Evolutionary conservation across 148 eudicot species (phyloP).

Genomic region (Fagopyrum tataricum): DNA sequence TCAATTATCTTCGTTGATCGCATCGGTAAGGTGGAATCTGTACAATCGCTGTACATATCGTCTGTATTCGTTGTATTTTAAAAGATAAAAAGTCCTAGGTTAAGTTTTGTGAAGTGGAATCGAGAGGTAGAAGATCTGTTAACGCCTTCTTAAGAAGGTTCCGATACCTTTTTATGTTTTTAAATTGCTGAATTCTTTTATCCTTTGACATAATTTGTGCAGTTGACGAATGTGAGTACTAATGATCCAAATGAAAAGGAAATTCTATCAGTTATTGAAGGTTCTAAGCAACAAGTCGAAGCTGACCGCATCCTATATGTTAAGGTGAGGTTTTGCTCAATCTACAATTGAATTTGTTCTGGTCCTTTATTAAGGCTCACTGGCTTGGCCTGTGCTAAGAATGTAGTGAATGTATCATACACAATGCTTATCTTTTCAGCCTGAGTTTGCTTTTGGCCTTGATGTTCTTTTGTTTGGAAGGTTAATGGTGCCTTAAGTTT

Average conservation of each 20-base stretch:
- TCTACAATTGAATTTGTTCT: not conserved
- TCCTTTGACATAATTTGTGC: conserved; percentile 10
- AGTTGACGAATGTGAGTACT: conserved; percentile 30
- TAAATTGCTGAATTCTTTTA: not conserved
- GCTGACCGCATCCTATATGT: conserved; percentile 48
- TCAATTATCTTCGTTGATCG: too few species aligned
- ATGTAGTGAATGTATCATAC: not conserved
- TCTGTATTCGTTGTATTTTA: too few species aligned
- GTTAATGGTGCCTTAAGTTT: not conserved
- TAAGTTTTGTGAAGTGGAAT: too few species aligned
- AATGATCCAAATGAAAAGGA: conserved; percentile 28
- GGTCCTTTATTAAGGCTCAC: not conserved
- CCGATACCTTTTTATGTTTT: too few species aligned
- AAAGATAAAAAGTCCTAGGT: too few species aligned
- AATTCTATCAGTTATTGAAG: conserved; percentile 52
- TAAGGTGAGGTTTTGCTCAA: conserved; percentile 40
- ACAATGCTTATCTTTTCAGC: not conserved
- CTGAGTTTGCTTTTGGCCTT: not conserved
- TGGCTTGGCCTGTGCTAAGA: not conserved
- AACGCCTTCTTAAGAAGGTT: too few species aligned
- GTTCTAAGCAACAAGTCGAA: conserved; percentile 59
- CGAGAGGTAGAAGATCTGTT: too few species aligned
- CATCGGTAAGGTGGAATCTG: too few species aligned
- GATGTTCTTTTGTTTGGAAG: not conserved
- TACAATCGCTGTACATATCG: too few species aligned